Conservation (phyloP, 371 early-diverging fungal species). For the Smittium mucronatum region DNA sequence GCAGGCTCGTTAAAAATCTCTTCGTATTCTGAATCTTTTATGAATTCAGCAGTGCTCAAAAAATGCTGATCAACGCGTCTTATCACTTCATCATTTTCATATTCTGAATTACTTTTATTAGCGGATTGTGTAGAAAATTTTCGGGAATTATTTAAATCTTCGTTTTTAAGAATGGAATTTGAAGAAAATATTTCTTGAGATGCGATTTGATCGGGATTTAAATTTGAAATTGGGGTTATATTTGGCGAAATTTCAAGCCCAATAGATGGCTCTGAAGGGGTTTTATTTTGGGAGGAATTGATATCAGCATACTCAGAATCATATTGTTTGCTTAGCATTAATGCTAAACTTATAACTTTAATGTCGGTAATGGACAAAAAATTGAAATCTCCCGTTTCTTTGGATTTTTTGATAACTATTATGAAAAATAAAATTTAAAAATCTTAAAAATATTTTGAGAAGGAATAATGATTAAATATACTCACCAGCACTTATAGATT, state of each 20-base stretch:
- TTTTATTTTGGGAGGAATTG: conserved; percentile 9
- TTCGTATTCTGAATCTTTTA: conserved; percentile 2
- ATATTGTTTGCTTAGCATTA: conserved; percentile 64
- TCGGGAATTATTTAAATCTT: neutral
- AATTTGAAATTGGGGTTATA: too few relatives aligned
- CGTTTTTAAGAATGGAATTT: neutral
- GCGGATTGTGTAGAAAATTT: neutral
- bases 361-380: conserved; percentile 73
- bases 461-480: neutral
- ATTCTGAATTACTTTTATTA: neutral
- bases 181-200: too few relatives aligned
- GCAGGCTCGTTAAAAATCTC: conserved; percentile 4
- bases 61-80: conserved; percentile 1
- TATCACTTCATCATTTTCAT: conserved; percentile 14
- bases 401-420: conserved; percentile 66
- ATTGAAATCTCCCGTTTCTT: conserved; percentile 85
- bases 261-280: conserved; percentile 10
- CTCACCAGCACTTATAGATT: conserved; percentile 43
- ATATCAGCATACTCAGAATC: conserved; percentile 35
- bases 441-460: neutral
- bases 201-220: too few relatives aligned
- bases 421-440: neutral
- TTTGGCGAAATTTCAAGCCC: too few relatives aligned
- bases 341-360: conserved; percentile 76
- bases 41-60: neutral